phyloP scores from a whole-genome alignment of 495 filamentous ascomycete species.

The Penicillium chermesinum region DNA sequence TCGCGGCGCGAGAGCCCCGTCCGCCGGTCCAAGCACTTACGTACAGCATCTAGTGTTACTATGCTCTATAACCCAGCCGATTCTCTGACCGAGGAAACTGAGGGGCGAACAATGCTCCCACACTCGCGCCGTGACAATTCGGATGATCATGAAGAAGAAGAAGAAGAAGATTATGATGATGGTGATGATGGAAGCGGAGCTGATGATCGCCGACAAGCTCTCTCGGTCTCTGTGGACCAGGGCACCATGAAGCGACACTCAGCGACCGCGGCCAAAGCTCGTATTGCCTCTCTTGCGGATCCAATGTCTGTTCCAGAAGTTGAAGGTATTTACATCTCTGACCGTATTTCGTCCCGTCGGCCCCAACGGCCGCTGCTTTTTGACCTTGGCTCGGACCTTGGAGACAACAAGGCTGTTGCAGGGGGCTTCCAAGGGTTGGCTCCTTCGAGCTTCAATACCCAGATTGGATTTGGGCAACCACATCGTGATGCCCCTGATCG shows the following conservation, averaged over 20 bases:
- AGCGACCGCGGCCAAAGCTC: slow-evolving; percentile 16
- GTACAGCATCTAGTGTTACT: slow-evolving; percentile 72
- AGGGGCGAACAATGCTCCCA: slow-evolving; percentile 27
- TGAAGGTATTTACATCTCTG: slow-evolving; percentile 36
- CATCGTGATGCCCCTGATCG: slow-evolving; percentile 34
- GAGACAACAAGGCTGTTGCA: slow-evolving; percentile 58
- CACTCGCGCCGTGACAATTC: slow-evolving; percentile 21
- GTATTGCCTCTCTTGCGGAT: slow-evolving; percentile 49
- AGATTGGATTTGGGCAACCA: slow-evolving; percentile 61
- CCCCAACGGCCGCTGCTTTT: slow-evolving; percentile 56
- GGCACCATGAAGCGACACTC: slow-evolving; percentile 26
- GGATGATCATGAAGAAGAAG: no score
- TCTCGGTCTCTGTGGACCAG: slow-evolving; percentile 24
- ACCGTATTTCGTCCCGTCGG: slow-evolving; percentile 26
- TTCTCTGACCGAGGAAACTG: slow-evolving; percentile 44
- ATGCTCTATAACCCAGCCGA: slow-evolving; percentile 57
- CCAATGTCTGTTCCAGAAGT: slow-evolving; percentile 51
- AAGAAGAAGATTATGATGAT: slow-evolving; percentile 12
- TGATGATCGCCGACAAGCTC: slow-evolving; percentile 6
- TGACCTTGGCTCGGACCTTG: slow-evolving; percentile 68
- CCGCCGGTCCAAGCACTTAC: slow-evolving; percentile 33
- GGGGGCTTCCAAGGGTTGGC: slow-evolving; percentile 49
- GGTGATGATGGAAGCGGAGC: slow-evolving; percentile 13
- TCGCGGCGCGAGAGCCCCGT: slow-evolving; percentile 38
- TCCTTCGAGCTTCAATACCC: slow-evolving; percentile 72